phyloP scores from a whole-genome alignment of 768 basidiomycete genomes.

The Mycena galericulata region DNA sequence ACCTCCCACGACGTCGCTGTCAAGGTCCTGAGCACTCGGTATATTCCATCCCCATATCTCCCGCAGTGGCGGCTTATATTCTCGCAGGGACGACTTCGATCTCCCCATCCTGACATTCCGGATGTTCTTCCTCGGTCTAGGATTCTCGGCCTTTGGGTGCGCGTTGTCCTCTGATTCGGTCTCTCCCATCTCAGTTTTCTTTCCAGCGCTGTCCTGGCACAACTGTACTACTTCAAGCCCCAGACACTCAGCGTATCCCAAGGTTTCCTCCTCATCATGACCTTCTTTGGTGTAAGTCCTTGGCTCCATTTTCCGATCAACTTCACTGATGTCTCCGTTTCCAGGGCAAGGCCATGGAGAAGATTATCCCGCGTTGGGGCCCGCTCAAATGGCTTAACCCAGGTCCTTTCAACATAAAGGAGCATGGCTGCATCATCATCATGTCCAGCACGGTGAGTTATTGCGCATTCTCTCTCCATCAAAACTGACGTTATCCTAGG shows the following conservation, averaged over 20 bases:
- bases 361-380: constrained; percentile 18
- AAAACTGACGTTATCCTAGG: constrained; percentile 43
- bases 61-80: constrained; percentile 22
- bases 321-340: constrained; percentile 38
- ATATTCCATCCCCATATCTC: constrained; percentile 9
- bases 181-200: constrained; percentile 15
- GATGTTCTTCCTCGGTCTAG: constrained; percentile 53
- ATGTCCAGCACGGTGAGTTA: constrained; percentile 28
- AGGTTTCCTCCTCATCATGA: constrained; percentile 47
- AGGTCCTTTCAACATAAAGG: constrained; percentile 28
- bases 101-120: constrained; percentile 54
- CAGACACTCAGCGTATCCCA: constrained; percentile 50
- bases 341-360: constrained; percentile 27
- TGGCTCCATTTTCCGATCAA: constrained; percentile 40
- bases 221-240: constrained; percentile 54
- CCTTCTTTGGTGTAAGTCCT: constrained; percentile 48
- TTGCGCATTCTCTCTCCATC: constrained; percentile 28
- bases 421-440: constrained; percentile 26
- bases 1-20: constrained; percentile 54
- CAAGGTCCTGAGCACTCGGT: constrained; percentile 46
- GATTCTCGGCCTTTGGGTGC: constrained; percentile 54
- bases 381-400: constrained; percentile 25
- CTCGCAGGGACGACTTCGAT: constrained; percentile 50
- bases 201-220: constrained; percentile 44
- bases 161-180: constrained; percentile 33